phyloP scores from a whole-genome alignment of 1,139 yeast genomes.

The Suhomyces bolitotheri region DNA sequence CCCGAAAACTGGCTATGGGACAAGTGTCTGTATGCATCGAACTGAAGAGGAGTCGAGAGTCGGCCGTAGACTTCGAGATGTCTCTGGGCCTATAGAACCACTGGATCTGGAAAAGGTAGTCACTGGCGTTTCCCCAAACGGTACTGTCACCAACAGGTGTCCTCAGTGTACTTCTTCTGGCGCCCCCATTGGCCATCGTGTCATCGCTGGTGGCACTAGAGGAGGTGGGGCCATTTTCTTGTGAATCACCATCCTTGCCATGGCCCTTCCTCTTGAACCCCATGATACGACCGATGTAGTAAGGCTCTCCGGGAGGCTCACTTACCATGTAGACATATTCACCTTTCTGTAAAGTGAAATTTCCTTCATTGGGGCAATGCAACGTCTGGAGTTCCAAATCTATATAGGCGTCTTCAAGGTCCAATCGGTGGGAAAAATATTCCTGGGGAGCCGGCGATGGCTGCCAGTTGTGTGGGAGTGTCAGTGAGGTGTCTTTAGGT shows the following conservation, averaged over 20 bases:
- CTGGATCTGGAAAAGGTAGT: constrained; percentile 68
- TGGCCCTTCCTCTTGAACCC: constrained; percentile 57
- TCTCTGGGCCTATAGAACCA: constrained; percentile 94
- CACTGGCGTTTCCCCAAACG: constrained; percentile 37
- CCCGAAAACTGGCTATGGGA: constrained; percentile 75
- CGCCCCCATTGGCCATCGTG: neutral
- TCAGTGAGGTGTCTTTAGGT: constrained; percentile 5
- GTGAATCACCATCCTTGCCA: constrained; percentile 5
- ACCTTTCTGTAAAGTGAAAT: constrained; percentile 42
- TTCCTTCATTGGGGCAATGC: constrained; percentile 35
- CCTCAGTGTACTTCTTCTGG: neutral
- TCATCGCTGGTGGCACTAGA: neutral
- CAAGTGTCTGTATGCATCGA: constrained; percentile 88
- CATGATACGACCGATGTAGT: constrained; percentile 81
- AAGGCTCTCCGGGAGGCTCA: constrained; percentile 96
- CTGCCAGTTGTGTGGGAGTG: constrained; percentile 46
- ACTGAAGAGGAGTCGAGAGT: constrained; percentile 76
- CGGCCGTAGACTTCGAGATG: constrained; percentile 64
- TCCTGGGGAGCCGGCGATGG: constrained; percentile 32
- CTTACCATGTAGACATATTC: constrained; percentile 84
- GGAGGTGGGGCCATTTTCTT: neutral
- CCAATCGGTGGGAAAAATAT: constrained; percentile 39
- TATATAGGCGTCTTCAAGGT: constrained; percentile 38
- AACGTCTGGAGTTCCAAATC: constrained; percentile 34
- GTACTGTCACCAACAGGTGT: neutral